A percentile compares a stretch with the other conserved stretches of the same genome.
Evolutionary conservation across 1,284 basidiomycete species (phyloP).

Genomic region (Vanrija sp.): DNA sequence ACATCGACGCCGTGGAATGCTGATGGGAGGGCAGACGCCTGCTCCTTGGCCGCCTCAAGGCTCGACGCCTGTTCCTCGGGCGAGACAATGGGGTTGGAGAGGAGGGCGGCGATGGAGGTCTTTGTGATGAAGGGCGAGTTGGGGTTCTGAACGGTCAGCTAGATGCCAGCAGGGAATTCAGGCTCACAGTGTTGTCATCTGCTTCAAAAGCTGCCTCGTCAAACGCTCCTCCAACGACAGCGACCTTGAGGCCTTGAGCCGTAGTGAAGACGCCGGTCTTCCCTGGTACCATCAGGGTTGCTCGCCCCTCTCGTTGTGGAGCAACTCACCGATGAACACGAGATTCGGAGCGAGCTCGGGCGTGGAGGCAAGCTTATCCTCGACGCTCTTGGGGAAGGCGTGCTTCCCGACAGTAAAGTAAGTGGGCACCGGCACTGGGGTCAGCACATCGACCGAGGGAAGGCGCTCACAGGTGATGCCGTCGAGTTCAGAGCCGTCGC

Average conservation of each 20-base stretch:
- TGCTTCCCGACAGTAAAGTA: constrained; percentile 85
- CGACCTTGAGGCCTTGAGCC: constrained; percentile 76
- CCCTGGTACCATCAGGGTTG: constrained; percentile 51
- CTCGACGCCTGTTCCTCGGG: constrained; percentile 55
- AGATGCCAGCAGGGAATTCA: neutral
- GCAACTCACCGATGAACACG: constrained; percentile 69
- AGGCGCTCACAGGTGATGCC: constrained; percentile 32
- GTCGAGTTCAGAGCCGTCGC: constrained; percentile 52
- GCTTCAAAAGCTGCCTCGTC: constrained; percentile 58
- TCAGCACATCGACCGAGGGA: neutral
- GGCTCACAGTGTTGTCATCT: constrained; percentile 7
- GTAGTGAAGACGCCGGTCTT: constrained; percentile 80
- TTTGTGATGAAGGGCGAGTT: constrained; percentile 66
- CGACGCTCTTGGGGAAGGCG: constrained; percentile 65
- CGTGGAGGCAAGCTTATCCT: constrained; percentile 68
- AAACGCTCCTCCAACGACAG: constrained; percentile 74
- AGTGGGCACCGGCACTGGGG: constrained; percentile 74
- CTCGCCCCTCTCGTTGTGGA: too few species aligned
- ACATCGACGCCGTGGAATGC: constrained; percentile 68
- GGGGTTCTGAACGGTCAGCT: constrained; percentile 58
- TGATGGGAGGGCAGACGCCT: constrained; percentile 56
- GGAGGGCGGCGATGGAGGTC: constrained; percentile 62
- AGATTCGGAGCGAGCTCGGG: constrained; percentile 78
- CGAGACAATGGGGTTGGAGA: constrained; percentile 52
- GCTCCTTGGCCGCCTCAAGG: constrained; percentile 66